Base-by-base conservation (phyloP, 371 early-diverging fungal genomes). In the Mucor saturninus region DNA sequence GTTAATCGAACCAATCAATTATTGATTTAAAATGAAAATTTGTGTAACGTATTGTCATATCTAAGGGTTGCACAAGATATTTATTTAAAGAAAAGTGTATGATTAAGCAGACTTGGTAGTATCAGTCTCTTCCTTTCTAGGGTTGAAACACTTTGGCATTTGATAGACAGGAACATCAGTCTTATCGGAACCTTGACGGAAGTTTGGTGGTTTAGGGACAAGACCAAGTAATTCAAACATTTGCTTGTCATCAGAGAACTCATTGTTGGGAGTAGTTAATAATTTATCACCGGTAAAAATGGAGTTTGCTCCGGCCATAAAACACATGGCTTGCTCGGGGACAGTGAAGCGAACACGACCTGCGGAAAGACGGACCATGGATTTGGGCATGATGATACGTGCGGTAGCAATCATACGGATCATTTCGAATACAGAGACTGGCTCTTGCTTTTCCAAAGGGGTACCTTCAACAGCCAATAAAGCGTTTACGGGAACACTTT, bases 201-300 rank as follows among this genome's bases (percentile, higher is more conserved):
- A 86, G 72, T 87, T 89, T 35, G 88, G 81, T 48, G 84, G 78
- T 74, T 89, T 89, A 64, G 88, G 85, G n/a, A 88, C 83, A 60
- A 89, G 76, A 54, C 87, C 89, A 46, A 91, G 77, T 29, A 83
- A 77, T 21, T 91, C 81, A 76, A 92, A 91, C 92, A 93, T 92
- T 66, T 77, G 77, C 75, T 87, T 79, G 68, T 93, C 94, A 21
- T 87, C 88, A 35, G 80, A 81, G 52, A 81, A 77, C 62, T 86
- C 90, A 73, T 92, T 93, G 81, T 92, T 92, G 60, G 89, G 90
- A 0, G 94, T 93, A n/a, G 94, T 93, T 68, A 93, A 72, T 54
- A 93, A 77, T 73, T 89, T 91, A 66, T 93, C 93, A 60, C 94
- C 94, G 13, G 94, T 93, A 67, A 93, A 93, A 71, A 93, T 91